A percentile compares a stretch with the other conserved stretches of the same genome.
Conservation (phyloP, 164 flowering plant genomes). For the Berberis thunbergii region DNA sequence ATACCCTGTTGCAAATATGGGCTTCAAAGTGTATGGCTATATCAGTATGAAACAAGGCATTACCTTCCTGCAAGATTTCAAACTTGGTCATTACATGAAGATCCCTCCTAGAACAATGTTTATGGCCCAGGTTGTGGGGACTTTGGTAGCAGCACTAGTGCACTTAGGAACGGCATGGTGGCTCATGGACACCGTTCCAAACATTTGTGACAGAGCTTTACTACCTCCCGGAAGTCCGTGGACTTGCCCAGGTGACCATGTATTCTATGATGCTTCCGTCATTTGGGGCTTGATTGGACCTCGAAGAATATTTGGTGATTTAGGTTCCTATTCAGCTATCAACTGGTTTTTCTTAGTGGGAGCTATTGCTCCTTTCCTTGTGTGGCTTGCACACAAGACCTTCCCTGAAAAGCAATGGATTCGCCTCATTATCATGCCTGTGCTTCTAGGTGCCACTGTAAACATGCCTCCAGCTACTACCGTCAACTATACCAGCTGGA, state of each 20-base stretch:
- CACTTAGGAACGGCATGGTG: constrained; percentile 34
- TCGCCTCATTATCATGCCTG: constrained; percentile 27
- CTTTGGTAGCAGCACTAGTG: constrained; percentile 22
- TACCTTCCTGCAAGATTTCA: constrained; percentile 32
- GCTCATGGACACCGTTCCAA: constrained; percentile 18
- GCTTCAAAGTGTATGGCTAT: constrained; percentile 36
- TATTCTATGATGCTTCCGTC: constrained; percentile 34
- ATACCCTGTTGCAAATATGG: constrained; percentile 35
- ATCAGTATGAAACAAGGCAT: constrained; percentile 37
- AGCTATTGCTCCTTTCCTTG: constrained; percentile 19
- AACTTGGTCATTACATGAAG: constrained; percentile 49
- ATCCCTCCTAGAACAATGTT: constrained; percentile 41
- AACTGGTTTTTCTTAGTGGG: constrained; percentile 40
- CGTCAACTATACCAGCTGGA: constrained; percentile 31
- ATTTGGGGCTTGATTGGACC: constrained; percentile 36
- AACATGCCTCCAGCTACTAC: constrained; percentile 28
- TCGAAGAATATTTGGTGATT: constrained; percentile 21
- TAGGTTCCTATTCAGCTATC: constrained; percentile 20
- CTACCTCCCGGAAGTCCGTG: constrained; percentile 27
- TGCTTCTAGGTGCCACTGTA: constrained; percentile 25
- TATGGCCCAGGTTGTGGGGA: constrained; percentile 34
- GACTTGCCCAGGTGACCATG: constrained; percentile 32
- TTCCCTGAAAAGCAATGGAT: constrained; percentile 30
- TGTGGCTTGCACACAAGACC: constrained; percentile 23
- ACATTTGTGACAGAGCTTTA: constrained; percentile 20